Evolutionary conservation across 805 yeast genomes (phyloP), one percentile per base, ranked within the genome.

Genomic region (Jamesozyma spencerorum): DNA sequence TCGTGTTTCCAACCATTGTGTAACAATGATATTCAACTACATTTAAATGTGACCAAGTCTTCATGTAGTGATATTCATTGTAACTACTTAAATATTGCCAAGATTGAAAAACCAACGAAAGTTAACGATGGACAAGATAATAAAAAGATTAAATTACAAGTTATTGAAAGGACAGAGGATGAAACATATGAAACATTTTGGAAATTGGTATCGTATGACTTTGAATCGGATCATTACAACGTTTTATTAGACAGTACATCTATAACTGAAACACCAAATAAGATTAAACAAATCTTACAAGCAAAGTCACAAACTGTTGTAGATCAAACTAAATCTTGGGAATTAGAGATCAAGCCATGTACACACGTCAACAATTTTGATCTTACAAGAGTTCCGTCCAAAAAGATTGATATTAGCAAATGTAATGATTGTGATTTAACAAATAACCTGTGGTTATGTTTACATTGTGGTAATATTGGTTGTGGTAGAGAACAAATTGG

Each of bases 401-500:
- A 29, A 8, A 3, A 40, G 38, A 5, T 42, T 38, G 34, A 36
- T 28, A 17, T 29, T 38, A 5, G 18, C 58, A 3, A 71, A 37
- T 84, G 94, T 58, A 46, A 50, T 2, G 58, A 58, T 10, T 84
- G 94, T 64, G 83, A 72, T 1, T 66, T 92, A 47, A 60, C 63
- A 24, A 83, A 80, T 48, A 92, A 92, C 57, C 63, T 92, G 36
- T 92, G 99, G 99, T 68, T 92, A 14, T 92, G 99, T 65, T 63
- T 92, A 35, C 74, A 74, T 37, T 92, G 98, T 70, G 98, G 98
- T 2, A 65, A 73, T n/a, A 52, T 87, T 10, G 96, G 96, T 4
- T 92, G 99, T 64, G 99, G 99, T 5, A 69, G 99, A 48, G 79
- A 79, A 26, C 98, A 92, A 61, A 85, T 84, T 55, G 98, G 97